Base-by-base conservation (phyloP, 2,329 filamentous ascomycete genomes). In the Metarhizium brunneum region DNA sequence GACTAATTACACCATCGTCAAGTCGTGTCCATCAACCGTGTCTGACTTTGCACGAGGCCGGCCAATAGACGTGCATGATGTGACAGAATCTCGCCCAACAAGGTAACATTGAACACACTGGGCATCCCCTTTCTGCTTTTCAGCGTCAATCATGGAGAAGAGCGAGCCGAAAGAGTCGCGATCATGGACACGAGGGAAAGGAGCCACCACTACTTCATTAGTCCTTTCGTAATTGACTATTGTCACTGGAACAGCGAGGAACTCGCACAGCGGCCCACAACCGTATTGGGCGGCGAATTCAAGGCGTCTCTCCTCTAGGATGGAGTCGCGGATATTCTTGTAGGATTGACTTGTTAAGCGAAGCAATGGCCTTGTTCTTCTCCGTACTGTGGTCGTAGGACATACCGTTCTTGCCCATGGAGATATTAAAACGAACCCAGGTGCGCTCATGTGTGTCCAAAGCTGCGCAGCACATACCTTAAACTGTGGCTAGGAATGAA, bases 261-360 rank as follows among this genome's bases (percentile, higher is more conserved):
- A 69, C 20, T 66, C 56, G 52, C 73, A 76, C 10, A 76, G 64
- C 7, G 74, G 72, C n/a, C 50, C 63, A 71, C 72, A 76, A 3
- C 73, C 73, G 7, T 72, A 67, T 32, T 65, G 63, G 13, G 74
- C 64, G n/a, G 59, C 62, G 57, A 66, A 76, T 55, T 76, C 71
- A 25, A 76, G 60, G 25, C 73, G 60, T 0, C 69, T 62, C 14
- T 69, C 65, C 3, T 58, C 60, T 6, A 68, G 63, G 18, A 74
- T 71, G 30, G 63, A 60, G 13, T 66, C 64, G 7, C 67, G 64
- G 18, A 71, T 69, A 52, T 72, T 68, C 25, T 63, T 61, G 54
- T 76, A 76, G 40, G 69, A 68, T 25, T 25, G 4, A 4, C 0
- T 63, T 58, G n/a, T 65, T 62, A 59, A 68, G 74, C 62, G 70